Base-by-base conservation (phyloP, 2,329 filamentous ascomycete genomes). In the Trichothecium roseum region DNA sequence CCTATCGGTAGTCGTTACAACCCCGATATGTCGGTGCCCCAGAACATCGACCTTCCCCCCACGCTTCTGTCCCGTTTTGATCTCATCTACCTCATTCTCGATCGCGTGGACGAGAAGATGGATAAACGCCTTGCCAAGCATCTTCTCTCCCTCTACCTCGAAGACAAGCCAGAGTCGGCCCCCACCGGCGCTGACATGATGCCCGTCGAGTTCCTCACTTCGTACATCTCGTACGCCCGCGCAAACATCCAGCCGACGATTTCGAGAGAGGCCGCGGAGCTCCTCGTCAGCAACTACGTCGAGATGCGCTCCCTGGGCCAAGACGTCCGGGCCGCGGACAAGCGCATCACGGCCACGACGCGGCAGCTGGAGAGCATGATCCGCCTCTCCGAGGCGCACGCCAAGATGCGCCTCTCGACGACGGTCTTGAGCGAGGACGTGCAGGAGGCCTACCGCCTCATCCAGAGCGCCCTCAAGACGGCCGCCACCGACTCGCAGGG, bases 1-100 rank as follows among this genome's bases (percentile, higher is more conserved):
- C 91, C 91, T 2, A 96, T 98, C 45, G 91, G 91, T 49, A 94
- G 86, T 63, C 88, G 93, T 54, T 98, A 98, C 65, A 96, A 98
- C 59, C 84, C 86, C 3, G 89, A 94, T 51, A 65, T 98, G 17
- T 88, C 91, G 1, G 91, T 98, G 12, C 91, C 91, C 3, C 88
- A 96, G 51, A 98, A 98, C 59, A 98, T 98, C 49, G 91, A 98
- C 52, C 75, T 98, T 8, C 91, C 91, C 1, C 91, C 91, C 0
- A 98, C 91, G 0, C 70, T 98, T 6, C 74, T 98, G 35, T 95
- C 88, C 5, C 82, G 91, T 68, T 98, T 98, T 55, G 91, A 98
- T 56, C 68, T 98, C 6, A 89, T 98, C 34, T 98, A 98, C 54
- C 77, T 98, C 2, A 91, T 98, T 30, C 78, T 98, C 32, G 91